Base-by-base conservation (phyloP, 2,329 filamentous ascomycete species). In the Aureobasidium sp. region DNA sequence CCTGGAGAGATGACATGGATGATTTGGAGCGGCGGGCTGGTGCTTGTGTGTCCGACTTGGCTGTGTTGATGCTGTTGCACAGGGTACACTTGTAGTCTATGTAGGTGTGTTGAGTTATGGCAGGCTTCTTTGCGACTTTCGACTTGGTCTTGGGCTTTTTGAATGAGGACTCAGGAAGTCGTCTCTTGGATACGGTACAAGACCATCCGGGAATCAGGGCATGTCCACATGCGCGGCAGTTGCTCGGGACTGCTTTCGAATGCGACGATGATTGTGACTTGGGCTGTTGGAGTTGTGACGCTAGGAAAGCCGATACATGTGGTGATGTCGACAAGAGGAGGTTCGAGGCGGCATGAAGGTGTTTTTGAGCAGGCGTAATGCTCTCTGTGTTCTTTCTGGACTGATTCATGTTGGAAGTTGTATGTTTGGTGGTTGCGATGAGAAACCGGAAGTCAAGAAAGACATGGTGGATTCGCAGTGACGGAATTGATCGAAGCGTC, bases 191-290 rank as follows among this genome's bases (percentile, higher is more conserved):
- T 5, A 72, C 58, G 37, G n/a, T 50, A 58, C 62, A 65, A 3
- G 72, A 73, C 68, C 69, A 71, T 60, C 73, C 73, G n/a, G 72
- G 69, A 47, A 76, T 63, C 65, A 76, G 66, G 6, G 69, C 53
- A 55, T 66, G 72, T 6, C 75, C 75, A 61, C 75, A 77, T 15
- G 73, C 70, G 47, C 69, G 67, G 62, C 75, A 77, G 15, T 36
- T 39, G 16, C 34, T 21, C 15, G 42, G 25, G 37, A 25, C 15
- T 1, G 16, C 13, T 5, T 29, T 45, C 1, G 36, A 5, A 30
- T 63, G 39, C 27, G 36, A 41, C 3, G 27, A 27, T 48, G 47
- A 16, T 39, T n/a, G 34, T 30, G 15, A 16, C 8, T 44, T 30
- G 2, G 32, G 8, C 21, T 16, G 45, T 45, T 34, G 36, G 15